phyloP scores from a whole-genome alignment of 495 filamentous ascomycete species.

The Penicillium paxilli region DNA sequence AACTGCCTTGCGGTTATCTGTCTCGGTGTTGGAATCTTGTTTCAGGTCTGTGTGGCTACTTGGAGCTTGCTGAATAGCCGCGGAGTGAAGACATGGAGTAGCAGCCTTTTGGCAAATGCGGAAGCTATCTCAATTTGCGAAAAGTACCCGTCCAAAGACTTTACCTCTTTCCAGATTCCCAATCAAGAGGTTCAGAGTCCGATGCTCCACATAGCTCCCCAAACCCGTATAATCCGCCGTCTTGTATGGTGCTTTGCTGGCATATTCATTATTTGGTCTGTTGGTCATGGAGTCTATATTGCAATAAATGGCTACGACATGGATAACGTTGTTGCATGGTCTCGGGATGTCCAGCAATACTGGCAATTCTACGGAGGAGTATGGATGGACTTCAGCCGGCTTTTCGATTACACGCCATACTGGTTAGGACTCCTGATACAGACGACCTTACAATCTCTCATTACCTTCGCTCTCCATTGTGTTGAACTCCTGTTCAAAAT shows the following conservation, averaged over 20 bases:
- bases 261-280: neutral
- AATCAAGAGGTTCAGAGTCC: neutral
- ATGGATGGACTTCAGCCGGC: neutral
- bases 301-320: neutral
- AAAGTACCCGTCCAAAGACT: neutral
- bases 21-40: neutral
- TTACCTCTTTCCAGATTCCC: neutral
- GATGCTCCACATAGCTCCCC: neutral
- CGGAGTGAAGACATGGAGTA: neutral
- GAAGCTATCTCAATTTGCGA: neutral
- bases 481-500: constrained; percentile 8
- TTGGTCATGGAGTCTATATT: neutral
- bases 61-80: neutral
- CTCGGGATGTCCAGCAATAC: neutral
- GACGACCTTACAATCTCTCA: constrained; percentile 1
- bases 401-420: neutral
- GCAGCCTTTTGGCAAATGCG: neutral
- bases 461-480: constrained; percentile 3
- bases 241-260: neutral
- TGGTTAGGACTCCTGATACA: constrained; percentile 3
- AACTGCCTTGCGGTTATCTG: neutral
- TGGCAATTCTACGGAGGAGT: constrained; percentile 6
- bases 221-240: neutral
- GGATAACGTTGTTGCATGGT: neutral
- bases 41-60: constrained; percentile 1